Conservation (phyloP, 2,329 filamentous ascomycete genomes). For the Pseudogymnoascus sp. region DNA sequence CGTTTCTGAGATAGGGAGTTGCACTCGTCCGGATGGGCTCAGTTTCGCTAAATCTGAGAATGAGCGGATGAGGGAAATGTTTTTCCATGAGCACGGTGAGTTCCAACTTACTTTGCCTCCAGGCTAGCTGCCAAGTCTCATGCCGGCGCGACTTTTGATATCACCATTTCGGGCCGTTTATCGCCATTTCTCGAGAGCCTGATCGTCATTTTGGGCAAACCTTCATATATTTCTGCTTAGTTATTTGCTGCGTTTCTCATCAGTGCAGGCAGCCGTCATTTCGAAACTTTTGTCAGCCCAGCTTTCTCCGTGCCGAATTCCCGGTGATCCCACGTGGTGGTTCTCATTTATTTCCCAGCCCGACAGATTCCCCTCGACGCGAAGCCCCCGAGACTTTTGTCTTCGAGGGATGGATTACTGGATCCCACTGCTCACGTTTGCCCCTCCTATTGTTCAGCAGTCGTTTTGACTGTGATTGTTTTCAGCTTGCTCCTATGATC, state of each 20-base stretch:
- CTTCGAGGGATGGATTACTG: neutral
- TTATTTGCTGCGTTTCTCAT: neutral
- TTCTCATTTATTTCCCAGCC: neutral
- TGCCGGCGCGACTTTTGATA: neutral
- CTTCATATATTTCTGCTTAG: neutral
- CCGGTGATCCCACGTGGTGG: neutral
- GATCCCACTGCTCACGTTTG: neutral
- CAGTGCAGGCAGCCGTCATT: neutral
- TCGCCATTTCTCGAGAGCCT: neutral
- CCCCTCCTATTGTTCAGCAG: neutral
- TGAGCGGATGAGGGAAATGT: neutral
- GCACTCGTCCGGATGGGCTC: neutral
- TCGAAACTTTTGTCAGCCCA: neutral
- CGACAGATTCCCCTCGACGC: neutral
- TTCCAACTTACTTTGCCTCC: neutral
- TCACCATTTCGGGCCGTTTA: conserved; percentile 4
- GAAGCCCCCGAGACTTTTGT: neutral
- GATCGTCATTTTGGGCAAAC: neutral
- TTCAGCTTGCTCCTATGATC: neutral
- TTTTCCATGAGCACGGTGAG: neutral
- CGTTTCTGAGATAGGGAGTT: neutral
- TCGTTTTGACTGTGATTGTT: neutral
- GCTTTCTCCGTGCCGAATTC: neutral
- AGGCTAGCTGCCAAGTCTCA: neutral
- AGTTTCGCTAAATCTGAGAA: neutral